Evolutionary conservation across 2,329 filamentous ascomycete species (phyloP).

Genomic region (Capronia americana): DNA sequence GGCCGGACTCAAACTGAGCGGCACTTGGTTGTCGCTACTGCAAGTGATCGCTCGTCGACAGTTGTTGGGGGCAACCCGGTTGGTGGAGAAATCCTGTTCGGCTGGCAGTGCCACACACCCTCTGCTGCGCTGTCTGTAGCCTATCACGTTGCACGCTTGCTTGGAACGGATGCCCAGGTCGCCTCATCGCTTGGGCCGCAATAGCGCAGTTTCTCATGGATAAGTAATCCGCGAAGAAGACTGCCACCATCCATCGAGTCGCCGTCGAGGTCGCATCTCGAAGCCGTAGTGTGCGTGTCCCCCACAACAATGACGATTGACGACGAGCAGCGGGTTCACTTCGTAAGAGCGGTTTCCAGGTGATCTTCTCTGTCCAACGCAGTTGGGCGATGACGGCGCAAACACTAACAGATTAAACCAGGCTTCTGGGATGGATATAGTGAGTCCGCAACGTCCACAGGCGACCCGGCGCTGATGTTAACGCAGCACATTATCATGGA

Average conservation of each 20-base stretch:
- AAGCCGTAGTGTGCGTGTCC: neutral
- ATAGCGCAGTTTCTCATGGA: neutral
- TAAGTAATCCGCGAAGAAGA: neutral
- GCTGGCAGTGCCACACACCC: neutral
- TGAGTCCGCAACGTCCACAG: conserved; percentile 41
- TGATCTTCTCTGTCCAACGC: conserved; percentile 1
- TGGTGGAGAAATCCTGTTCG: conserved; percentile 1
- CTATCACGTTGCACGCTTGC: conserved; percentile 1
- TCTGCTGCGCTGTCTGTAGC: neutral
- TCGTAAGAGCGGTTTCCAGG: conserved; percentile 52
- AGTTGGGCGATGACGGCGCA: neutral
- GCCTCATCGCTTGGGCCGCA: neutral
- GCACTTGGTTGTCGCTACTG: neutral
- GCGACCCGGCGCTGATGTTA: conserved; percentile 4
- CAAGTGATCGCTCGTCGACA: conserved; percentile 1
- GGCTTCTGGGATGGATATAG: conserved; percentile 77
- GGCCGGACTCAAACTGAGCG: neutral
- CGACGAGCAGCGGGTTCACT: conserved; percentile 32
- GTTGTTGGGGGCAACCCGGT: conserved; percentile 6
- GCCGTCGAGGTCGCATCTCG: conserved; percentile 3
- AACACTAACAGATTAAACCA: conserved; percentile 36
- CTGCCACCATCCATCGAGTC: neutral
- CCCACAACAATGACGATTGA: conserved; percentile 14
- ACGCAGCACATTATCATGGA: conserved; percentile 69
- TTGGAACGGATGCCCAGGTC: neutral